phyloP scores from a whole-genome alignment of 73 alveolate species.

The Blepharisma stoltei region DNA sequence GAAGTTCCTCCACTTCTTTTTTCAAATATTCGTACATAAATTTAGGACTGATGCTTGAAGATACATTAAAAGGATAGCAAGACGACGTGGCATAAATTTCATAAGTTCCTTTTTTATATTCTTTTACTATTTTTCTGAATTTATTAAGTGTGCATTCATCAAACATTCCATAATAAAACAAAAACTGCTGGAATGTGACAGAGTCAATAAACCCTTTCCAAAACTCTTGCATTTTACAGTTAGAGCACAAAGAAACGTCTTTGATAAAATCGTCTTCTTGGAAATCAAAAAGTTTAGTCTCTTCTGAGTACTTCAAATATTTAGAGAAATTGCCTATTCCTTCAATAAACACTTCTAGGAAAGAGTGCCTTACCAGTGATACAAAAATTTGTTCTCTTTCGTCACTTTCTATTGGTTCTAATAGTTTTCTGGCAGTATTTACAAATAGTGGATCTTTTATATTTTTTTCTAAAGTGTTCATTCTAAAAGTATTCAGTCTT shows the following conservation, averaged over 20 bases:
- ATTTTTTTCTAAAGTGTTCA: conserved; percentile 6
- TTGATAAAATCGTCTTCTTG: neutral
- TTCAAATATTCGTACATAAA: neutral
- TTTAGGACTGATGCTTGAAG: neutral
- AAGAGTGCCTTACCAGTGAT: neutral
- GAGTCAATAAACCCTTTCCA: conserved; percentile 10
- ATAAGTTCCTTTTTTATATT: neutral
- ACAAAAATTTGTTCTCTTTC: conserved; percentile 10
- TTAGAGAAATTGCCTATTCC: neutral
- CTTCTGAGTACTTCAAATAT: neutral
- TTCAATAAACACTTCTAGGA: neutral
- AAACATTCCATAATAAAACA: neutral
- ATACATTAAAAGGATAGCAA: neutral
- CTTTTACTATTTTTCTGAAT: neutral
- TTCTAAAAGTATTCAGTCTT: neutral
- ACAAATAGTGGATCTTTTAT: neutral
- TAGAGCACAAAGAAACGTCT: neutral
- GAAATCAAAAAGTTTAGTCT: neutral
- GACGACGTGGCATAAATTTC: neutral
- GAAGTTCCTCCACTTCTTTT: neutral
- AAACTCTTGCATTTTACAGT: conserved; percentile 18
- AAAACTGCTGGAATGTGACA: neutral
- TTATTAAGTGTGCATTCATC: neutral
- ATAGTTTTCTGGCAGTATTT: neutral
- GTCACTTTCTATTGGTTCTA: neutral